Evolutionary conservation across 306 rosid species (phyloP).

Genomic region (Cucurbita pepo): DNA sequence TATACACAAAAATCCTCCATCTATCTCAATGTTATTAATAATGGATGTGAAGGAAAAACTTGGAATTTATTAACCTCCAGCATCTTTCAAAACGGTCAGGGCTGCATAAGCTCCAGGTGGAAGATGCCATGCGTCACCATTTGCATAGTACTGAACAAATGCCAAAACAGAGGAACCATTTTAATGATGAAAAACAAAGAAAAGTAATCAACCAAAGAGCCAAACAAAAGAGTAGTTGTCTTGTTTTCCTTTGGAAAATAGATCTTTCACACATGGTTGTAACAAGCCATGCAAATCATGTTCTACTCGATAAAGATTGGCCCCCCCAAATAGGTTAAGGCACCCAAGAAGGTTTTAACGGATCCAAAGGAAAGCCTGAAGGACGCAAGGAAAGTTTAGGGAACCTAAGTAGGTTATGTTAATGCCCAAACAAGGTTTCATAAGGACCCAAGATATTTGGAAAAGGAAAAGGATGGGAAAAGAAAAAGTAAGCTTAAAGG

Average conservation of each 20-base stretch:
- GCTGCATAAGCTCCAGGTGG: conserved; percentile 72
- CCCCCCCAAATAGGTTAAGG: no score
- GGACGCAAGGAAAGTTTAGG: no score
- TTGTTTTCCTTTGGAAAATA: neutral
- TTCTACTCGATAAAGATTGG: neutral
- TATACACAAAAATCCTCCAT: neutral
- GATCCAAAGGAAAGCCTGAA: no score
- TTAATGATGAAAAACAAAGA: neutral
- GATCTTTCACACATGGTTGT: neutral
- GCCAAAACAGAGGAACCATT: neutral
- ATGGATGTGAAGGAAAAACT: conserved; percentile 1
- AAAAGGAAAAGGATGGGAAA: no score
- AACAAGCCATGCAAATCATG: neutral
- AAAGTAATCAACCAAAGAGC: neutral
- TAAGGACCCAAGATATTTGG: no score
- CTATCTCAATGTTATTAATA: conserved; percentile 1
- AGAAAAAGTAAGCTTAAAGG: no score
- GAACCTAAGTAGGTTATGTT: no score
- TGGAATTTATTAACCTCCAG: conserved; percentile 50
- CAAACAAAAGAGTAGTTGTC: neutral
- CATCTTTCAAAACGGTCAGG: conserved; percentile 59
- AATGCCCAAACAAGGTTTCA: no score
- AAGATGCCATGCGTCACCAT: conserved; percentile 78
- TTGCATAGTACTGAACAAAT: conserved; percentile 58
- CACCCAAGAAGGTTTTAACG: no score